Evolutionary conservation across 306 rosid species (phyloP), one percentile per base, ranked within the genome.

Genomic region (Leucaena leucocephala): DNA sequence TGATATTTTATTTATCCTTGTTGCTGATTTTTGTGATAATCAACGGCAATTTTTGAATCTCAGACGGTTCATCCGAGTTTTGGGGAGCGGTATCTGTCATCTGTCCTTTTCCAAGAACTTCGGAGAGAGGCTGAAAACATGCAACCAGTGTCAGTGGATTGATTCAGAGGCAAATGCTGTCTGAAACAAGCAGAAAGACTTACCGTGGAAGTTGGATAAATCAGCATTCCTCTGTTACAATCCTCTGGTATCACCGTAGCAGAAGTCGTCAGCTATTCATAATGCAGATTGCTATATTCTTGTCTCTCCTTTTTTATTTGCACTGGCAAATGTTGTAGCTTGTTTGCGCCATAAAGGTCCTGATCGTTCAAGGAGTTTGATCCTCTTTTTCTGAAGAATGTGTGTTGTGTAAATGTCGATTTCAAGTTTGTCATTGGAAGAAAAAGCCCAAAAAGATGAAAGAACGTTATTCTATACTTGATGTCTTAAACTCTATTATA

Each of bases 51-150:
- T 68, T 14, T 68, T 85, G 83, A 76, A 77, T 78, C 79, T 83
- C 85, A 95, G 99, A 95, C 99, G 6, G 52, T 95, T 76, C 99
- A 95, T 80, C 93, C 99, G 35, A 95, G 99, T 82, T 95, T 95
- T 0, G 99, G 99, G 12, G 99, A 95, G 73, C 86, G 99, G 77
- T 95, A 95, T 82, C 80, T 95, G 88, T 95, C 99, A 22, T 93
- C 99, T 38, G 96, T 93, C 27, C 73, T 95, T 83, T 95, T 93
- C 77, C 66, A 95, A 84, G 97, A 93, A 49, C 88, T 95, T 78
- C 86, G 97, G 71, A 84, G 80, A 2, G 99, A 95, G 71, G 97
- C 98, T 1, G 98, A 91, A 80, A 95, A 95, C 80, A 95, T 95
- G 99, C 91, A 95, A 75, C 99, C 99, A 50, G 99, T 95, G 65